These are phyloP conservation scores for Mesembryanthemum crystallinum DNA, from an alignment of 148 eudicot genomes.

Conservation along the genomic window DNA sequence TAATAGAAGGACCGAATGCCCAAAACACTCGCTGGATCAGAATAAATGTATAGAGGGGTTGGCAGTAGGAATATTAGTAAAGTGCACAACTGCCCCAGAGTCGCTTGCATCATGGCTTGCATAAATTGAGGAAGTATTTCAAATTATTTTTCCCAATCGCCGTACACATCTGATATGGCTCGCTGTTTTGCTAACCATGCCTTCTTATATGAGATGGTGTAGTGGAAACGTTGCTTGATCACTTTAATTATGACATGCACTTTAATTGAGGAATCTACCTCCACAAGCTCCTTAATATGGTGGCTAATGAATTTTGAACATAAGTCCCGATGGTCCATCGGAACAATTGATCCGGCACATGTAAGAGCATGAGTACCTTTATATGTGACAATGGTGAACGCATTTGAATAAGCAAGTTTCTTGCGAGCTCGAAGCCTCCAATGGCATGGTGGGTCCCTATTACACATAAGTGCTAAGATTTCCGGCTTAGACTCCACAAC, in stretches of 20 bases:
- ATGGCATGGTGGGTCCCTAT: no score
- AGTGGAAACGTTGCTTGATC: background rate
- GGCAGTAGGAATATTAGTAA: no score
- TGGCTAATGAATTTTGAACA: background rate
- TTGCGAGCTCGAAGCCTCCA: no score
- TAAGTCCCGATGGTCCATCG: background rate
- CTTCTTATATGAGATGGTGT: constrained; percentile 8
- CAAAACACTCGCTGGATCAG: background rate
- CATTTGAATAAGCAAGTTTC: no score
- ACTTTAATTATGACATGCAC: background rate
- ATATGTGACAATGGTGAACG: no score
- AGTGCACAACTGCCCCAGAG: background rate
- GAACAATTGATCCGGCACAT: background rate
- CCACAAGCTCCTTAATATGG: no score
- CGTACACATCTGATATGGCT: background rate
- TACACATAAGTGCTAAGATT: no score
- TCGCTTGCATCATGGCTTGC: constrained; percentile 5
- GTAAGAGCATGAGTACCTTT: background rate
- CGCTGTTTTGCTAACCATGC: background rate
- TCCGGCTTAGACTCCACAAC: no score
- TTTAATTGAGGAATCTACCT: no score
- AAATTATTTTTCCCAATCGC: constrained; percentile 12
- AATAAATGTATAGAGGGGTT: background rate
- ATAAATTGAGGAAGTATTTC: background rate
- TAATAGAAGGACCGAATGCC: constrained; percentile 10